A percentile compares a stretch with the other conserved stretches of the same genome.
phyloP scores from a whole-genome alignment of 2,329 filamentous ascomycete species.

The Ophiostoma ulmi region DNA sequence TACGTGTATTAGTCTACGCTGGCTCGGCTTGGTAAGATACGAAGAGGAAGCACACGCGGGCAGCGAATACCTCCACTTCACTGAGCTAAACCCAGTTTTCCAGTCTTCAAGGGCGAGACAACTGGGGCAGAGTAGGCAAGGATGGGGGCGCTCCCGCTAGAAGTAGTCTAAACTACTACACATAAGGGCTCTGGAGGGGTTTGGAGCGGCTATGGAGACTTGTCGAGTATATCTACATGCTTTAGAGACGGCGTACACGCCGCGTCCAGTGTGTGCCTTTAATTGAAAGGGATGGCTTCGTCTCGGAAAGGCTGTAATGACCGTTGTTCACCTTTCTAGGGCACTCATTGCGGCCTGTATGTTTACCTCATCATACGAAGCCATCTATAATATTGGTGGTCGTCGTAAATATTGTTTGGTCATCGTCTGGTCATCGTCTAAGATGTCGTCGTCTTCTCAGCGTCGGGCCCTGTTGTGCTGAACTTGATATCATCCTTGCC shows the following conservation, averaged over 20 bases:
- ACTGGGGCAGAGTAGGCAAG: neutral
- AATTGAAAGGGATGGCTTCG: neutral
- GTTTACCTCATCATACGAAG: neutral
- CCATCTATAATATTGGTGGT: neutral
- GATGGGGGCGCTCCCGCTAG: neutral
- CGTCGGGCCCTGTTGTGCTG: neutral
- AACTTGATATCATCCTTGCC: neutral
- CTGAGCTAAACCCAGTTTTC: neutral
- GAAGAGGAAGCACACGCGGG: neutral
- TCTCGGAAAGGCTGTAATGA: neutral
- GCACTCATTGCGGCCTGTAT: neutral
- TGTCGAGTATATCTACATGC: neutral
- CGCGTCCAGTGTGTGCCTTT: neutral
- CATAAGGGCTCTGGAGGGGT: neutral
- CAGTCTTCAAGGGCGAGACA: slow-evolving; percentile 12
- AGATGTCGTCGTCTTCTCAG: neutral
- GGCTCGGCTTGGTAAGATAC: neutral
- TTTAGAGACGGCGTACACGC: neutral
- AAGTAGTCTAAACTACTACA: neutral
- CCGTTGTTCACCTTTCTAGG: slow-evolving; percentile 6
- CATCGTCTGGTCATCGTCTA: neutral
- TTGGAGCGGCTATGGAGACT: neutral
- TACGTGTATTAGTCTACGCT: neutral
- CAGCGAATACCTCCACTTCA: neutral
- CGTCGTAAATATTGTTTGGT: neutral